Base-by-base conservation (phyloP, 164 flowering plant genomes). In the Piper betle region DNA sequence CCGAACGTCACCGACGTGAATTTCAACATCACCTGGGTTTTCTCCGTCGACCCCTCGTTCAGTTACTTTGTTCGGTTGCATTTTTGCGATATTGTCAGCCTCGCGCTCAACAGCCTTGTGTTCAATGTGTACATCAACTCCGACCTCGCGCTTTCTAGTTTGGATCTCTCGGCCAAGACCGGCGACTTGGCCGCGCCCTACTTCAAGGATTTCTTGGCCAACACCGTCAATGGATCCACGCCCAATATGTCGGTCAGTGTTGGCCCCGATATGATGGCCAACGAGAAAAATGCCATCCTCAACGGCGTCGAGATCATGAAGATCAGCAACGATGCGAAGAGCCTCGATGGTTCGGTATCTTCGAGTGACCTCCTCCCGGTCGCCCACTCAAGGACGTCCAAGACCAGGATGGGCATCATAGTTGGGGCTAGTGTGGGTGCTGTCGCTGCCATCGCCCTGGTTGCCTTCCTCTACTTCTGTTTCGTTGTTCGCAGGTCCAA, bases 251-350 rank as follows among this genome's bases (percentile, higher is more conserved):
- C 81, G 5, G 85, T 93, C 6, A 90, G 92, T 69, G 80, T 90
- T 33, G 97, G 98, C 55, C 96, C 96, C 1, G 92, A 86, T 65
- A n/a, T 68, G 16, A 16, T 38, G 61, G 78, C 89, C 1, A 86
- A 81, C 13, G 6, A 48, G 25, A 17, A 68, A 3, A 69, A 79
- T 68, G 98, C 91, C 18, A 83, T 79, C 25, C 12, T 93, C 73
- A 93, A 90, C 74, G 98, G 98, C 9, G 66, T 93, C 65, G 98
- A 93, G 78, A 76, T 93, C 52, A 75, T 90, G 91, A 87, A 84
- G 69, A 84, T 92, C 37, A 89, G 91, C 79, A 92, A 88, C 73
- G 81, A 70, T 43, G 79, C 73, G 52, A 69, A 69, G 62, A 88
- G 96, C 80, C 71, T 91, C 65, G 76, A 71, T 74, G 98, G 98